phyloP scores from a whole-genome alignment of 2,329 filamentous ascomycete species.

The Pestalotiopsis sp. region DNA sequence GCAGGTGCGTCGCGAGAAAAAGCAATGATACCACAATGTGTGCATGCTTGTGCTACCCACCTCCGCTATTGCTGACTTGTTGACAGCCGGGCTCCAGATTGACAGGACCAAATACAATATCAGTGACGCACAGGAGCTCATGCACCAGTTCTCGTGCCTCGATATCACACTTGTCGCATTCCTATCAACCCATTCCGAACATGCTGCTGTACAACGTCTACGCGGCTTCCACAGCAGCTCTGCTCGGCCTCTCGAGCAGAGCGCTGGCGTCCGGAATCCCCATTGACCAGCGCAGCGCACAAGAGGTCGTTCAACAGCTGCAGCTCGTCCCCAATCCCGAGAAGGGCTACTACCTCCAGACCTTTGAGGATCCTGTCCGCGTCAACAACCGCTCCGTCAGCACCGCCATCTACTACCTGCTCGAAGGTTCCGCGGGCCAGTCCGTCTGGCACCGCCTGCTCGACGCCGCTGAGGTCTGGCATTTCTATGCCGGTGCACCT shows the following conservation, averaged over 20 bases:
- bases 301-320: slow-evolving; percentile 47
- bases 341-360: slow-evolving; percentile 53
- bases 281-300: slow-evolving; percentile 35
- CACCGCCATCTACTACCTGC: slow-evolving; percentile 56
- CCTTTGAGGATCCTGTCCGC: slow-evolving; percentile 43
- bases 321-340: slow-evolving; percentile 48
- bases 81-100: not conserved
- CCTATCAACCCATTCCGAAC: not conserved
- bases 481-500: slow-evolving; percentile 57
- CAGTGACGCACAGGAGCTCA: not conserved
- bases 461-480: slow-evolving; percentile 55
- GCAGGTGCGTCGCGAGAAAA: not conserved
- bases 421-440: slow-evolving; percentile 40
- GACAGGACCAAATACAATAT: not conserved
- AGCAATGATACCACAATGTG: not conserved
- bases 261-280: not conserved
- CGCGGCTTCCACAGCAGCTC: not conserved
- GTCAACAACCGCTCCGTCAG: slow-evolving; percentile 43
- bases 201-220: not conserved
- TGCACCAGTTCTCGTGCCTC: not conserved
- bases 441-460: slow-evolving; percentile 54
- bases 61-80: not conserved
- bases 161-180: not conserved
- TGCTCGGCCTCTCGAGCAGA: not conserved
- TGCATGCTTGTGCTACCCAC: not conserved